Percentiles rank a stretch among this genome's conserved stretches.
These are phyloP conservation scores for Porodaedalea pini DNA, from an alignment of 1,284 basidiomycete genomes.

Conservation along the genomic window DNA sequence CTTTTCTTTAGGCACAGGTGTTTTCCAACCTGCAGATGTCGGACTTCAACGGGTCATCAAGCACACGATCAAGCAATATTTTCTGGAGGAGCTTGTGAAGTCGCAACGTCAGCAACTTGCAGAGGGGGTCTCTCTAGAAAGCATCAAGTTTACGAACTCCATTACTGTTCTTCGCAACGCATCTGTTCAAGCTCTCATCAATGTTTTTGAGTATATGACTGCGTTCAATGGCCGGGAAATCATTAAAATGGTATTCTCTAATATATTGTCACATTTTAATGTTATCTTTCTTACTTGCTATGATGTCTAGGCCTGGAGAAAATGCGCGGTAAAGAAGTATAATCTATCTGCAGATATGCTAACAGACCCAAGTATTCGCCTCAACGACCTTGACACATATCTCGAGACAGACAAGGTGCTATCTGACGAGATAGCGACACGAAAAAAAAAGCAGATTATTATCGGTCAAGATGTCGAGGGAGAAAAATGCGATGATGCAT, in stretches of 20 bases:
- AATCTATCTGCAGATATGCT: background rate
- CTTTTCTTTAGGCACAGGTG: constrained; percentile 18
- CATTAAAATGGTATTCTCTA: background rate
- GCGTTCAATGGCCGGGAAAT: background rate
- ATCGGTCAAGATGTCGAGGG: background rate
- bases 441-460: background rate
- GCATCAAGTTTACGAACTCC: constrained; percentile 20
- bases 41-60: constrained; percentile 29
- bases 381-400: background rate
- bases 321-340: background rate
- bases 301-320: background rate
- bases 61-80: constrained; percentile 22
- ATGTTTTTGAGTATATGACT: constrained; percentile 12
- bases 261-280: no score
- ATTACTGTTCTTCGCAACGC: constrained; percentile 21
- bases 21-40: constrained; percentile 28
- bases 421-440: background rate
- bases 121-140: constrained; percentile 6
- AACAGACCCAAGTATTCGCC: background rate
- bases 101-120: background rate
- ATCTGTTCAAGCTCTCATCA: constrained; percentile 24
- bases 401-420: background rate
- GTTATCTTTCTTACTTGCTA: background rate
- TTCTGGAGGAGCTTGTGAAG: constrained; percentile 19
- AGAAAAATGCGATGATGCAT: background rate